phyloP scores from a whole-genome alignment of 768 basidiomycete genomes.

The Kwoniella europaea region DNA sequence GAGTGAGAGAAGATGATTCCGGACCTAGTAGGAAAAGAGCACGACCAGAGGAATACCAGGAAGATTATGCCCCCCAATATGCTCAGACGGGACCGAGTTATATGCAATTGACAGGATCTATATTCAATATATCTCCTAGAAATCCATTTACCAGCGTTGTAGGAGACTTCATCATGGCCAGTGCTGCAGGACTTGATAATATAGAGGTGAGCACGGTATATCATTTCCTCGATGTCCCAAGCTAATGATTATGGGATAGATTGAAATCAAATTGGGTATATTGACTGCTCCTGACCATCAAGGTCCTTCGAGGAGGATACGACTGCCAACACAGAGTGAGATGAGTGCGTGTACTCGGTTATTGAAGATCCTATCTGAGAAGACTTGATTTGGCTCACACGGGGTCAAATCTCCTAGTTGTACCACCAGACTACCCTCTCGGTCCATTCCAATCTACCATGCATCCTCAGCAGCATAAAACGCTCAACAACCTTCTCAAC shows the following conservation, averaged over 20 bases:
- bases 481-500: constrained; percentile 87
- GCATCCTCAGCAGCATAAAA: constrained; percentile 79
- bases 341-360: constrained; percentile 34
- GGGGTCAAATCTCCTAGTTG: constrained; percentile 62
- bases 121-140: constrained; percentile 52
- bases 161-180: constrained; percentile 52
- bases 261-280: constrained; percentile 55
- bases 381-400: neutral
- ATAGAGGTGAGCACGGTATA: constrained; percentile 45
- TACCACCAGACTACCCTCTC: constrained; percentile 68
- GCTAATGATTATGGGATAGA: constrained; percentile 22
- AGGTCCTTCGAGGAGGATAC: constrained; percentile 25
- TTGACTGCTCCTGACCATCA: constrained; percentile 28
- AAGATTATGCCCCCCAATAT: constrained; percentile 8
- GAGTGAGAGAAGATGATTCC: constrained; percentile 10
- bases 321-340: constrained; percentile 45
- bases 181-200: constrained; percentile 40
- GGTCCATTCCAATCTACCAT: constrained; percentile 90
- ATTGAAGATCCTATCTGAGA: neutral
- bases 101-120: constrained; percentile 36
- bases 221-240: neutral
- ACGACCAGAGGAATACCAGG: constrained; percentile 24
- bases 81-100: neutral
- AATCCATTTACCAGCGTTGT: constrained; percentile 50
- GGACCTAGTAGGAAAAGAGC: constrained; percentile 42